Evolutionary conservation across 768 basidiomycete genomes (phyloP).

Genomic region (Myochromella boudieri): DNA sequence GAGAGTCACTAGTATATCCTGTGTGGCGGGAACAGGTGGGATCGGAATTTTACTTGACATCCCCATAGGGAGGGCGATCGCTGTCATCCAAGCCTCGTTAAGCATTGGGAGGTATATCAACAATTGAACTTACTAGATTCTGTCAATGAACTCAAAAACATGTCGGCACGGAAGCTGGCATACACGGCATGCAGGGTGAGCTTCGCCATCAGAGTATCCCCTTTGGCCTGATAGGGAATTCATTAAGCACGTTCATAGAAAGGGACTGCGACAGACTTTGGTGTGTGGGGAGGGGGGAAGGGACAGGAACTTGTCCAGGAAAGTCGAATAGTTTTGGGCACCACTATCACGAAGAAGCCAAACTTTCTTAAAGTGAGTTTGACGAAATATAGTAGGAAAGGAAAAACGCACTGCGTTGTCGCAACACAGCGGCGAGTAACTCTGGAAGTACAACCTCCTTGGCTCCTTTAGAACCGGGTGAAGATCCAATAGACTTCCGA

Average conservation of each 20-base stretch:
- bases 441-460: constrained; percentile 59
- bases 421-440: constrained; percentile 59
- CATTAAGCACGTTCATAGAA: not conserved
- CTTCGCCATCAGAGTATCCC: constrained; percentile 71
- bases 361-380: constrained; percentile 37
- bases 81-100: constrained; percentile 45
- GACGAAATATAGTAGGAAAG: not conserved
- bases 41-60: constrained; percentile 48
- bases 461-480: constrained; percentile 24
- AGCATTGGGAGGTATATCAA: not conserved
- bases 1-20: constrained; percentile 61
- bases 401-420: constrained; percentile 60
- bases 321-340: constrained; percentile 46
- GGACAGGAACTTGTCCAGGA: constrained; percentile 58
- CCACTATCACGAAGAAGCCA: constrained; percentile 64
- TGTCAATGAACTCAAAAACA: constrained; percentile 85
- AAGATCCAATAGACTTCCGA: constrained; percentile 42
- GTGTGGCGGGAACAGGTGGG: constrained; percentile 42
- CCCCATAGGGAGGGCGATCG: constrained; percentile 83
- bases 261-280: constrained; percentile 42
- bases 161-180: constrained; percentile 76
- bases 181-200: constrained; percentile 80
- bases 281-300: constrained; percentile 57
- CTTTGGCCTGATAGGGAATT: constrained; percentile 56
- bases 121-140: constrained; percentile 74